Evolutionary conservation across 2,329 filamentous ascomycete species (phyloP), one percentile per base, ranked within the genome.

Genomic region (Monilinia vaccinii-corymbosi): DNA sequence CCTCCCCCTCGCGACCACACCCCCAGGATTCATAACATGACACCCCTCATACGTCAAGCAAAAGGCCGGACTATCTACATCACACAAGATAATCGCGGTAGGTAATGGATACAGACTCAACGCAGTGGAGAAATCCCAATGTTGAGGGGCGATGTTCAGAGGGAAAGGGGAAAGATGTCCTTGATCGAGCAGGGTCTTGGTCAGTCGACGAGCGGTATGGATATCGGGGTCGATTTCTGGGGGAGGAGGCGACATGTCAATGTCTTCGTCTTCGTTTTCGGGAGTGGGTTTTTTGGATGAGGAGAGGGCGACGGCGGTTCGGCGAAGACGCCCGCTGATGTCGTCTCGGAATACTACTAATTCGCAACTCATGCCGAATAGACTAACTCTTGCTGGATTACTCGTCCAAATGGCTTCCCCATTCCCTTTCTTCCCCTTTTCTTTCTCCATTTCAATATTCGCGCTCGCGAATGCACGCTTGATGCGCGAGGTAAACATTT

Each of bases 41-140:
- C 94, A 97, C 0, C 92, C 93, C 73, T 96, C 93, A 70, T 97
- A 97, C 16, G 89, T 96, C 65, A 97, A 78, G 58, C 87, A 88
- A 70, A 96, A 99, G 0, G 91, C 81, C 16, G 89, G 86, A 11
- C 87, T 86, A 46, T 92, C 89, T 0, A 87, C 79, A 74, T 99
- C 94, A 2, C 91, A 86, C 4, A 99, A 75, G 18, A 95, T 83
- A 69, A 97, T 77, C 0, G 89, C 85, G 23, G 89, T 93, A 2
- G 94, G 94, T 32, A 97, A 75, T 10, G 93, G 94, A 72, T 97
- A 97, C 25, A 99, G 76, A 58, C 90, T 87, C 64, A 97, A 74
- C 3, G 88, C 77, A 6, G 83, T 79, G 0, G 86, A 85, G 72
- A 88, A 90, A 73, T 97, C 93, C 94, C 94, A 97, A 65, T 96